Evolutionary conservation across 495 filamentous ascomycete genomes (phyloP).

Genomic region (Cercophora sp.): DNA sequence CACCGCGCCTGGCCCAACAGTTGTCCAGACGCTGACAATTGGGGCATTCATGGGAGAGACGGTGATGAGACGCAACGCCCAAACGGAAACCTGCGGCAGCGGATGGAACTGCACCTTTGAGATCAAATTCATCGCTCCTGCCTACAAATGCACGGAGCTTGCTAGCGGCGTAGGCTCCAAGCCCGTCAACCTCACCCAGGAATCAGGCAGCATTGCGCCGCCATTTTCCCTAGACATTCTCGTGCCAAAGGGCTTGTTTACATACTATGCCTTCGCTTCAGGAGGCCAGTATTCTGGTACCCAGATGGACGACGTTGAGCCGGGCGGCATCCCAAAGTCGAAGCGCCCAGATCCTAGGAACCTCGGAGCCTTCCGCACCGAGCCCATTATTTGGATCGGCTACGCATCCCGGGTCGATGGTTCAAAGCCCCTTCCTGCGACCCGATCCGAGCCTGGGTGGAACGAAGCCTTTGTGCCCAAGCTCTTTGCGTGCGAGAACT

Average conservation of each 20-base stretch:
- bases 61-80: slow-evolving; percentile 22
- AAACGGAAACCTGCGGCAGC: slow-evolving; percentile 31
- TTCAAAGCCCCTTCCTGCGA: slow-evolving; percentile 17
- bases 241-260: slow-evolving; percentile 29
- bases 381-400: slow-evolving; percentile 36
- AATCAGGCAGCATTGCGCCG: slow-evolving; percentile 24
- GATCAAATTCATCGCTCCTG: slow-evolving; percentile 31
- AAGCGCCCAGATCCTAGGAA: slow-evolving; percentile 29
- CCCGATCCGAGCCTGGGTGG: slow-evolving; percentile 23
- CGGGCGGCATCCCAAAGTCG: slow-evolving; percentile 27
- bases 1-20: slow-evolving; percentile 23
- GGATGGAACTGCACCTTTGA: slow-evolving; percentile 37
- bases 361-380: slow-evolving; percentile 36
- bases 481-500: slow-evolving; percentile 37
- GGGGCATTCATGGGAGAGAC: slow-evolving; percentile 30
- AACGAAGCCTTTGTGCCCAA: slow-evolving; percentile 31
- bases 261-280: slow-evolving; percentile 32
- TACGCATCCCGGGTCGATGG: slow-evolving; percentile 25
- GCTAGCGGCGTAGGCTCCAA: slow-evolving; percentile 30
- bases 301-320: slow-evolving; percentile 30
- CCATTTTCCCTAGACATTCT: slow-evolving; percentile 31
- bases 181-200: slow-evolving; percentile 23
- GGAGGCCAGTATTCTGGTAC: slow-evolving; percentile 34
- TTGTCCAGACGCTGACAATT: slow-evolving; percentile 25
- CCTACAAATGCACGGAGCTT: slow-evolving; percentile 34